Evolutionary conservation across 106 monocot genomes (phyloP), one percentile per base, ranked within the genome.

Genomic region (Narthecium ossifragum): DNA sequence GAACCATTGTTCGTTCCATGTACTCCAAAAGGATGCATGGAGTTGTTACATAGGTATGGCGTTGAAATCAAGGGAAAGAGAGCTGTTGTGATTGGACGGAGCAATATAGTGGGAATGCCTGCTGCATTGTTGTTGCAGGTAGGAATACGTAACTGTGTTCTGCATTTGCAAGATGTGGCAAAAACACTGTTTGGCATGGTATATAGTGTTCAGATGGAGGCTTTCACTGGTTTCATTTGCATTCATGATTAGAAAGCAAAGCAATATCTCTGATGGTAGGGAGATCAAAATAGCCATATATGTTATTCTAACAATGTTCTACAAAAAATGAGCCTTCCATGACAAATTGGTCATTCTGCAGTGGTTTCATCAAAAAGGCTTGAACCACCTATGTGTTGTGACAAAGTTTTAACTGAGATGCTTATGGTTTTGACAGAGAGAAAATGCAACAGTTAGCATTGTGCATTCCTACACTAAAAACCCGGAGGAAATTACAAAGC

Each of bases 21-120:
- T 70, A 96, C 96, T 26, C 96, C 96, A 1, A 96, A 96, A 74
- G 96, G 90, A 63, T 90, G 90, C 79, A 90, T 96, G 75, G 96
- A 96, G 53, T 75, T 87, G 51, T 40, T 98, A 33, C 80, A 74
- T 34, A 69, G 87, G 65, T 73, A 78, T 72, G 66, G 58, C 24
- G 59, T 91, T 47, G 86, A 81, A 57, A 90, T 91, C 39, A 98
- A 86, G 50, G 90, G 87, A 24, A 91, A 91, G 50, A 75, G 81
- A 60, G 96, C 90, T 60, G 96, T 81, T 66, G 84, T 98, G 39
- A 84, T 98, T 63, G 96, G 96, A 18, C 78, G 90, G 39, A 98
- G 96, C 82, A 98, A 87, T 55, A 91, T 90, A 61, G 90, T 98
- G 47, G 96, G 96, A 46, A 90, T 84, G 87, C 96, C 96, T 43